These are phyloP conservation scores for Paracamarosporium sp. DNA, from an alignment of 2,329 filamentous ascomycete species.

Conservation along the genomic window DNA sequence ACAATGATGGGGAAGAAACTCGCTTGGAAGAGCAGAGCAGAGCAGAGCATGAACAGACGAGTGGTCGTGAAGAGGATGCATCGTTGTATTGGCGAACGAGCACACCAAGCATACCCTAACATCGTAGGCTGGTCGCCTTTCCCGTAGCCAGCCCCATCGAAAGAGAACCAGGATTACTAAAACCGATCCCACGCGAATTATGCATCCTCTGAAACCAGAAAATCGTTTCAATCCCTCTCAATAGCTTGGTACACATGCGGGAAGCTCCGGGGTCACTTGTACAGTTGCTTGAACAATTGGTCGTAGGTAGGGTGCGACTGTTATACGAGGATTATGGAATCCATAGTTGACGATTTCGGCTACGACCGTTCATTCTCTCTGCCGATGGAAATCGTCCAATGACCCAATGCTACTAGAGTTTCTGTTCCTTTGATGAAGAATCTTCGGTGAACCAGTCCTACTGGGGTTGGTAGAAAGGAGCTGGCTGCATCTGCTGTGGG, in stretches of 20 bases:
- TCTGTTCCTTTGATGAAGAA: background rate
- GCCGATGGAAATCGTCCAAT: background rate
- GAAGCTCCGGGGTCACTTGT: too few species aligned
- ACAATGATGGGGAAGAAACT: background rate
- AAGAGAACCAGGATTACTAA: too few species aligned
- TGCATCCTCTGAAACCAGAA: too few species aligned
- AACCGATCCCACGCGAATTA: too few species aligned
- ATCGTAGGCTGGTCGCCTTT: too few species aligned
- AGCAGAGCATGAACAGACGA: too few species aligned
- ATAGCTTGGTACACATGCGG: too few species aligned
- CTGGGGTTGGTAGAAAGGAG: slow-evolving; percentile 65
- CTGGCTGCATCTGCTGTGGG: slow-evolving; percentile 58
- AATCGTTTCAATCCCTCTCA: too few species aligned
- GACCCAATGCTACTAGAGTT: background rate
- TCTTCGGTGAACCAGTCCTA: slow-evolving; percentile 13
- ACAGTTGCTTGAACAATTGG: background rate
- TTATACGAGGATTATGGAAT: background rate
- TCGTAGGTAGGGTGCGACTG: background rate
- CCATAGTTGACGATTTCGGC: background rate
- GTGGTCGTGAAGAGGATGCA: too few species aligned
- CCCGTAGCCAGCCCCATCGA: too few species aligned
- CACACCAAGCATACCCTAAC: too few species aligned
- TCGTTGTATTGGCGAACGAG: too few species aligned
- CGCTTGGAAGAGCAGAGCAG: background rate
- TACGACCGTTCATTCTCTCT: background rate